Percentiles rank a stretch among this genome's conserved stretches.
phyloP scores from a whole-genome alignment of 176 grass and related monocot species.

The Melocanna baccifera region DNA sequence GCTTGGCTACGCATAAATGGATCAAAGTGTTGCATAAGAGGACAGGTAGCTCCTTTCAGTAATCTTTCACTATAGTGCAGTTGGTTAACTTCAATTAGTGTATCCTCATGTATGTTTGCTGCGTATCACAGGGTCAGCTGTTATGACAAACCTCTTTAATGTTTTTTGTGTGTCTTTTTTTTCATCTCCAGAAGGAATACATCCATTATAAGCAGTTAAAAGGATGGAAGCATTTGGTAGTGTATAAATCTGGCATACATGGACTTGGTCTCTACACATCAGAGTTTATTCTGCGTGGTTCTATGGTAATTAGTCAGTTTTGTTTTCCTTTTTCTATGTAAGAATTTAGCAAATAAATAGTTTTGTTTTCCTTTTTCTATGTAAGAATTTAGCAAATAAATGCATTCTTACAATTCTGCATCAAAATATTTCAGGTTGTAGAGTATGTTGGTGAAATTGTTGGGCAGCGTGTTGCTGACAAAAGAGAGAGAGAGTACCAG shows the following conservation, averaged over 20 bases:
- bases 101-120: neutral
- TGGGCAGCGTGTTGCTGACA: constrained; percentile 71
- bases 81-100: neutral
- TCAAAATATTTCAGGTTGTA: constrained; percentile 63
- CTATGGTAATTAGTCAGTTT: constrained; percentile 59
- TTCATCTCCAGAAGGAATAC: constrained; percentile 69
- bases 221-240: constrained; percentile 86
- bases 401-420: constrained; percentile 1
- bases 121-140: constrained; percentile 11
- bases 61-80: neutral
- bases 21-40: constrained; percentile 52
- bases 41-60: constrained; percentile 27
- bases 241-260: constrained; percentile 95
- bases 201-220: constrained; percentile 66
- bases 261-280: constrained; percentile 94
- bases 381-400: constrained; percentile 4
- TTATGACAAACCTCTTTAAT: neutral
- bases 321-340: neutral
- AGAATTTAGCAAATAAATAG: constrained; percentile 9
- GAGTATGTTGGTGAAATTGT: constrained; percentile 95
- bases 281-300: constrained; percentile 68
- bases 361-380: neutral
- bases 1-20: constrained; percentile 90
- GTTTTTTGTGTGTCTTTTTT: constrained; percentile 25
- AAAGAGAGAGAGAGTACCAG: constrained; percentile 82